Percentiles rank a stretch among this genome's conserved stretches.
Conservation (phyloP, 495 filamentous ascomycete species). For the Hamigera avellanea region DNA sequence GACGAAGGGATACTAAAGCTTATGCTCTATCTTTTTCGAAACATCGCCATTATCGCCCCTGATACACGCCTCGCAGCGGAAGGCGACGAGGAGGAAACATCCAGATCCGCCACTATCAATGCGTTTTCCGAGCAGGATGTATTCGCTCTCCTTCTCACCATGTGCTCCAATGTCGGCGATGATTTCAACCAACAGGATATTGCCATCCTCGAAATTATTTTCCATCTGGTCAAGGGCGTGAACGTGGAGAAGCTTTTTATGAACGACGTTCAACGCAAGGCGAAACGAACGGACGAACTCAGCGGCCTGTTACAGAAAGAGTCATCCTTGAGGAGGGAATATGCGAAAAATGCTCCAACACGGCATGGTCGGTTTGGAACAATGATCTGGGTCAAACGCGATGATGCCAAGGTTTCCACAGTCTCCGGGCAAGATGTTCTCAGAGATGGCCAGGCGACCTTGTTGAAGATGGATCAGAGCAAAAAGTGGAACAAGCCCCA, state of each 20-base stretch:
- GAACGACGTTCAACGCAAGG: constrained; percentile 55
- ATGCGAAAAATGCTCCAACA: constrained; percentile 70
- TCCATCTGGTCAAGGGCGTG: constrained; percentile 83
- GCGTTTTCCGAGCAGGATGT: constrained; percentile 85
- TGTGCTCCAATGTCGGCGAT: constrained; percentile 82
- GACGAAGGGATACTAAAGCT: constrained; percentile 94
- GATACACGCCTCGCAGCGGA: constrained; percentile 46
- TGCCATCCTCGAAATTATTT: constrained; percentile 76
- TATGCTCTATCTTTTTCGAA: constrained; percentile 77
- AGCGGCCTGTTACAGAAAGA: constrained; percentile 65
- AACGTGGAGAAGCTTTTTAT: constrained; percentile 81
- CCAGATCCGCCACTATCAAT: constrained; percentile 76
- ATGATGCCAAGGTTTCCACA: constrained; percentile 67
- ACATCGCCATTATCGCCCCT: constrained; percentile 72
- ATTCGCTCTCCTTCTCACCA: constrained; percentile 67
- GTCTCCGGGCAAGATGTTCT: constrained; percentile 82
- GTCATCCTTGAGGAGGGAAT: constrained; percentile 62
- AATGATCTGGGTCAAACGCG: constrained; percentile 92
- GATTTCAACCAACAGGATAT: constrained; percentile 86
- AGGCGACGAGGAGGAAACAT: constrained; percentile 79
- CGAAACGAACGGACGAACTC: constrained; percentile 62
- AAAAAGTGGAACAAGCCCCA: constrained; percentile 85
- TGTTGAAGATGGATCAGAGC: constrained; percentile 77
- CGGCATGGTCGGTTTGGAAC: constrained; percentile 92
- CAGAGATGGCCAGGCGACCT: constrained; percentile 56